Percentiles rank a stretch among this genome's conserved stretches.
Conservation (phyloP, 139 green algal genomes). For the Chlamydomonas asymmetrica region DNA sequence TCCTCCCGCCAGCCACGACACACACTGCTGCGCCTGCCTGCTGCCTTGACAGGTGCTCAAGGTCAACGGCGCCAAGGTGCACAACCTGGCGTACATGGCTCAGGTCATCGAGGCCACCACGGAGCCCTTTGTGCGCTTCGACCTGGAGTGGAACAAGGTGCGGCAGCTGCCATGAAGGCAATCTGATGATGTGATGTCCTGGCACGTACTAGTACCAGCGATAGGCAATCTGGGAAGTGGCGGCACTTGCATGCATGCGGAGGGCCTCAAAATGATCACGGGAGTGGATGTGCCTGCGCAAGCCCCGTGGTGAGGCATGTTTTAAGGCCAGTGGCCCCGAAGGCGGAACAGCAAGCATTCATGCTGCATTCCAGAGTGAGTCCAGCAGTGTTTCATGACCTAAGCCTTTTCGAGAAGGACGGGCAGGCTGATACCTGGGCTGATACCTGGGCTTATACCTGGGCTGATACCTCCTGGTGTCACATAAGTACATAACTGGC, state of each 20-base stretch:
- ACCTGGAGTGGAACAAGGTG: conserved; percentile 81
- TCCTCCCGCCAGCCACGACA: neutral
- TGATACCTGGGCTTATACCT: too few species aligned
- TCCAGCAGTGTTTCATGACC: too few species aligned
- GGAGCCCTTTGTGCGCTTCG: conserved; percentile 71
- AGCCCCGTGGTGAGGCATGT: neutral
- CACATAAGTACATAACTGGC: too few species aligned
- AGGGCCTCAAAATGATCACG: too few species aligned
- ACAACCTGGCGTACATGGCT: conserved; percentile 76
- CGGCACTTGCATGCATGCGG: too few species aligned
- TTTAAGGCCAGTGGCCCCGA: neutral
- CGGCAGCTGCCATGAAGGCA: neutral
- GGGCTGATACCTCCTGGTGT: too few species aligned
- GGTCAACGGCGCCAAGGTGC: conserved; percentile 65
- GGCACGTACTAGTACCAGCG: neutral
- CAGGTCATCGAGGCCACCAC: conserved; percentile 50
- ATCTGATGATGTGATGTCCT: neutral
- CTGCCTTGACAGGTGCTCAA: conserved; percentile 51
- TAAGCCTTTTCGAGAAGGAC: too few species aligned
- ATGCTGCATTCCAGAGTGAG: too few species aligned
- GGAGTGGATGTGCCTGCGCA: conserved; percentile 11
- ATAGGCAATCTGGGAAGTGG: neutral
- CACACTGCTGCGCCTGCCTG: neutral
- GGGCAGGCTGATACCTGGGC: too few species aligned
- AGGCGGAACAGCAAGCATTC: too few species aligned